Conservation (phyloP, 1,284 basidiomycete species). For the Moniliella sp. region DNA sequence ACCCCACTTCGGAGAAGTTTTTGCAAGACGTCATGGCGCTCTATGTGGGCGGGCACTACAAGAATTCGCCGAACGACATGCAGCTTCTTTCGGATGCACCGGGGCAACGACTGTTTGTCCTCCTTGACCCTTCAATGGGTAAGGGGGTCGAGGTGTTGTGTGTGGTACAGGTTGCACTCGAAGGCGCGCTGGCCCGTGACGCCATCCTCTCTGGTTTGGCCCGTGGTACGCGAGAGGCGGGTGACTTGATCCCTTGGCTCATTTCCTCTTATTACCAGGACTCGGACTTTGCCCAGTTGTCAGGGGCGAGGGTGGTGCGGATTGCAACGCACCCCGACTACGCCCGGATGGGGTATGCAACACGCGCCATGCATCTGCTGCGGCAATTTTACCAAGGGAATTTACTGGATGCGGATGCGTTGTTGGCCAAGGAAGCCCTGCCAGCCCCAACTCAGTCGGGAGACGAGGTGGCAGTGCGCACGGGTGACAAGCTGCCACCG, state of each 20-base stretch:
- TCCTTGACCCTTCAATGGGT: constrained; percentile 47
- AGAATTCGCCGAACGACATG: constrained; percentile 94
- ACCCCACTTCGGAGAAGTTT: constrained; percentile 87
- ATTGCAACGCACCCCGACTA: constrained; percentile 96
- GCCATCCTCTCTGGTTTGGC: constrained; percentile 66
- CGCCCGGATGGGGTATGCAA: constrained; percentile 77
- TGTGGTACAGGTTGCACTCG: constrained; percentile 68
- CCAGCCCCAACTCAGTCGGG: neutral
- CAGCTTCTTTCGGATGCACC: constrained; percentile 91
- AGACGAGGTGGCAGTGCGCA: constrained; percentile 43
- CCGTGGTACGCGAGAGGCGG: constrained; percentile 59
- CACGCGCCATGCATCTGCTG: constrained; percentile 65
- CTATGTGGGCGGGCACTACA: constrained; percentile 92
- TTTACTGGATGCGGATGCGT: constrained; percentile 50
- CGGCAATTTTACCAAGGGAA: constrained; percentile 81
- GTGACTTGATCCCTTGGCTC: constrained; percentile 96
- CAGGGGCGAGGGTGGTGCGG: constrained; percentile 72
- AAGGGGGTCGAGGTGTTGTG: constrained; percentile 48
- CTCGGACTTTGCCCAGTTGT: constrained; percentile 70
- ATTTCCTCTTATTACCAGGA: constrained; percentile 92
- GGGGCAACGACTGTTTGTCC: constrained; percentile 83
- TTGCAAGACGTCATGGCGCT: constrained; percentile 94
- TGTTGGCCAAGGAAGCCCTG: constrained; percentile 1
- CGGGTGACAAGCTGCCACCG: constrained; percentile 65
- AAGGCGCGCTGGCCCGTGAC: constrained; percentile 72